Conservation (phyloP, 768 basidiomycete genomes). For the Megacollybia marginata region DNA sequence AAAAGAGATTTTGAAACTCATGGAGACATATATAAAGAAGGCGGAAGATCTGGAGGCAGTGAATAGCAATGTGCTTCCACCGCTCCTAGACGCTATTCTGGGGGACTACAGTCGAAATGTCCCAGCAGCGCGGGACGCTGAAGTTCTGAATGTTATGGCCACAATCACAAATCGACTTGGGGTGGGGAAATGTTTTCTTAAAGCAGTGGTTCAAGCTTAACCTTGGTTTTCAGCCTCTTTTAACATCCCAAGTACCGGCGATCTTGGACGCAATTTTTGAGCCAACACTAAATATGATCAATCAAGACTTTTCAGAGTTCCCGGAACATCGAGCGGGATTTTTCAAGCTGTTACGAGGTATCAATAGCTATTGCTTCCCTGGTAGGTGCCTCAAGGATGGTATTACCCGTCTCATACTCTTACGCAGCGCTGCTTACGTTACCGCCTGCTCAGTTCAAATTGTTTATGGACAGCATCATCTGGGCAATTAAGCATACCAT, state of each 20-base stretch:
- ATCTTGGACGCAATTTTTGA: constrained; percentile 97
- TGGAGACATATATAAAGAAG: constrained; percentile 97
- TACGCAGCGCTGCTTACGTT: constrained; percentile 69
- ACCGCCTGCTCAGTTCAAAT: constrained; percentile 90
- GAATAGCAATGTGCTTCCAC: constrained; percentile 88
- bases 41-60: constrained; percentile 95
- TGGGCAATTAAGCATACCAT: constrained; percentile 99
- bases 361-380: constrained; percentile 93
- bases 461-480: constrained; percentile 96
- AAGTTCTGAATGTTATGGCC: constrained; percentile 95
- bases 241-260: constrained; percentile 91
- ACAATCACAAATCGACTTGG: constrained; percentile 86
- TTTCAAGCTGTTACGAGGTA: constrained; percentile 90
- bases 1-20: constrained; percentile 94
- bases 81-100: constrained; percentile 92
- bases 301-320: constrained; percentile 98
- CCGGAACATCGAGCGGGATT: constrained; percentile 97
- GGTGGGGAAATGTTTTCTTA: constrained; percentile 39
- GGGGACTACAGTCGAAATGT: constrained; percentile 96
- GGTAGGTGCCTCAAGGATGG: constrained; percentile 39
- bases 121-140: constrained; percentile 88
- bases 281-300: constrained; percentile 96
- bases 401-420: not conserved
- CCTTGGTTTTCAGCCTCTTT: constrained; percentile 46
- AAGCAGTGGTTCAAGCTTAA: constrained; percentile 3